Evolutionary conservation across 768 basidiomycete species (phyloP), one percentile per base, ranked within the genome.

Genomic region (Ramaria sp.): DNA sequence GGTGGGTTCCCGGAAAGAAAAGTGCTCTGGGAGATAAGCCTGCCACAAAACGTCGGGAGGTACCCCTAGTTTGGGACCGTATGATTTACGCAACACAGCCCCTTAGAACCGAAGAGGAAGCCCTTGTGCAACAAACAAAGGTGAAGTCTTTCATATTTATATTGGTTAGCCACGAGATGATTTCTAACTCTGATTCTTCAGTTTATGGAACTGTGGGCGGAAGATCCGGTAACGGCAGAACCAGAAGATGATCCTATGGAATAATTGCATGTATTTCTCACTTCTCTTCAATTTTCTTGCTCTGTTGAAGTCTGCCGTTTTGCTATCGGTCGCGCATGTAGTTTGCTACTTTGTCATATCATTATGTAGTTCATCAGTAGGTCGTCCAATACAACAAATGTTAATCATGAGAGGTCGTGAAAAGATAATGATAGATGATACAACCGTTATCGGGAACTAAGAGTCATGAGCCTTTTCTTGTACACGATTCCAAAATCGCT

Each of bases 1-100:
- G 93, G 69, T 96, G 88, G 66, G 78, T 83, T 4, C 69, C 83
- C 4, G 87, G 87, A 19, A 98, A 97, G 78, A 97, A 97, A 71
- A 90, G 83, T 54, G 82, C 89, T 0, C 68, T 86, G 2, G 94
- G 94, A 1, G 95, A 99, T 68, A 88, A 84, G 65, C 78, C 87
- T 13, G 88, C 84, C 4, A 68, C 73, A 1, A 82, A 80, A 62
- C 80, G 81, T 27, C 73, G 83, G 61, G 80, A 83, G 1, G 70
- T 74, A 41, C 78, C 79, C 6, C 78, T 91, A 39, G 75, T 78
- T 30, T 91, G 91, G 85, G 79, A 82, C 24, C 78, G 87, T 17
- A 69, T 94, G 51, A 83, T 85, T 2, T 90, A 78, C 61, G 88
- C 84, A 0, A 75, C 71, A 13, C 65, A 65, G 30, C 78, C 84